A percentile compares a stretch with the other conserved stretches of the same genome.
Evolutionary conservation across 2,329 filamentous ascomycete genomes (phyloP).

Genomic region (Ophiosphaerella herpotricha): DNA sequence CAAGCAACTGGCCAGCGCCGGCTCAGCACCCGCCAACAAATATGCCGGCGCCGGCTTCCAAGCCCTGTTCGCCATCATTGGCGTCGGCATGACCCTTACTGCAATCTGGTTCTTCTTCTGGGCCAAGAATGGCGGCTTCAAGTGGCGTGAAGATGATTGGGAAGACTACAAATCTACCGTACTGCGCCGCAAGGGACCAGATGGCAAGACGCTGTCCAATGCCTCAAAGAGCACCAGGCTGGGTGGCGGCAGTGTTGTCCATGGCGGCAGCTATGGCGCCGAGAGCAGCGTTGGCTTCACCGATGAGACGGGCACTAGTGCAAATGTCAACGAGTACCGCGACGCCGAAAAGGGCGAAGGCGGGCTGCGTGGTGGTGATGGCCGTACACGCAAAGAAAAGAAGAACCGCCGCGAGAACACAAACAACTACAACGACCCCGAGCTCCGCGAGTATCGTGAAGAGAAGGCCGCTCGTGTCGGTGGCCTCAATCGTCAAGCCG

Average conservation of each 20-base stretch:
- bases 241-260: conserved; percentile 81
- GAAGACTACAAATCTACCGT: conserved; percentile 98
- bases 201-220: conserved; percentile 82
- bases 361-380: conserved; percentile 48
- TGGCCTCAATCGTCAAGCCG: conserved; percentile 81
- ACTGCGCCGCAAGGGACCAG: conserved; percentile 82
- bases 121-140: conserved; percentile 94
- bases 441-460: conserved; percentile 81
- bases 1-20: conserved; percentile 35
- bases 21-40: conserved; percentile 41
- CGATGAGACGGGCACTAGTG: conserved; percentile 52
- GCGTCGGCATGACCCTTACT: conserved; percentile 72
- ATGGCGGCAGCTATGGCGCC: conserved; percentile 60
- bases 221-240: conserved; percentile 82
- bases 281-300: conserved; percentile 49
- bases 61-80: conserved; percentile 83
- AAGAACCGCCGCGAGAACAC: conserved; percentile 60
- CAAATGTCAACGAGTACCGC: conserved; percentile 48
- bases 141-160: conserved; percentile 86
- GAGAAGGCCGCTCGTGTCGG: conserved; percentile 87
- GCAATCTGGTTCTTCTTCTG: conserved; percentile 97
- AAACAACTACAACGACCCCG: conserved; percentile 58
- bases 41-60: conserved; percentile 69
- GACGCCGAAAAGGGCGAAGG: conserved; percentile 49
- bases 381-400: conserved; percentile 46